Conservation (phyloP, 306 rosid genomes). For the Castanea crenata region DNA sequence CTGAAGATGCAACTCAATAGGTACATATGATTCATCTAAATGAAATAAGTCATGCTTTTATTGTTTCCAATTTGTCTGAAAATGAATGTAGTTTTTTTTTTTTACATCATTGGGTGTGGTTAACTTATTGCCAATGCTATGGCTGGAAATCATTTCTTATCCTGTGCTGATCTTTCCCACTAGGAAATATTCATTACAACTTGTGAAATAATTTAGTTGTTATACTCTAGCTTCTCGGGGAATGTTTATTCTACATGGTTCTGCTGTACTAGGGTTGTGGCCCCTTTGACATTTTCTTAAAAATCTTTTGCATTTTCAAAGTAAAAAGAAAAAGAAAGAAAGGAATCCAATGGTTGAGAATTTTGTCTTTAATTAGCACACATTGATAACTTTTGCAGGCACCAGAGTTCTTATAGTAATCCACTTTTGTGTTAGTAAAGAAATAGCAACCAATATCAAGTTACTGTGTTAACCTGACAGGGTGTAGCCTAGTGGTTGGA, state of each 20-base stretch:
- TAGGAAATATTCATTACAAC: neutral
- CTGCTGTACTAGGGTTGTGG: neutral
- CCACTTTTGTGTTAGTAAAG: no score
- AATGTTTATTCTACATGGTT: neutral
- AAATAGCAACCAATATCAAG: no score
- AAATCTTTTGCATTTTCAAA: neutral
- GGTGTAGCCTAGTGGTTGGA: no score
- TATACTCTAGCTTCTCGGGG: neutral
- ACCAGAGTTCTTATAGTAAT: no score
- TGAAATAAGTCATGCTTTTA: neutral
- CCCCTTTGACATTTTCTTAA: no score
- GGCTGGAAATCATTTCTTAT: neutral
- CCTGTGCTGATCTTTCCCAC: neutral
- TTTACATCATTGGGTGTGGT: neutral
- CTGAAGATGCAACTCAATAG: conserved; percentile 72
- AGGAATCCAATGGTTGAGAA: no score
- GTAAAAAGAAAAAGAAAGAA: no score
- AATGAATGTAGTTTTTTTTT: neutral
- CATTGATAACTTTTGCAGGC: no score
- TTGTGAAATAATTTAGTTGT: neutral
- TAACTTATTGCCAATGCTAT: neutral
- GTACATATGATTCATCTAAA: conserved; percentile 10
- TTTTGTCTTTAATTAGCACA: no score
- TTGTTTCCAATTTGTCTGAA: neutral
- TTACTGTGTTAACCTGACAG: no score